Evolutionary conservation across 2,329 filamentous ascomycete species (phyloP), one percentile per base, ranked within the genome.

Genomic region (Colletotrichum gigasporum): DNA sequence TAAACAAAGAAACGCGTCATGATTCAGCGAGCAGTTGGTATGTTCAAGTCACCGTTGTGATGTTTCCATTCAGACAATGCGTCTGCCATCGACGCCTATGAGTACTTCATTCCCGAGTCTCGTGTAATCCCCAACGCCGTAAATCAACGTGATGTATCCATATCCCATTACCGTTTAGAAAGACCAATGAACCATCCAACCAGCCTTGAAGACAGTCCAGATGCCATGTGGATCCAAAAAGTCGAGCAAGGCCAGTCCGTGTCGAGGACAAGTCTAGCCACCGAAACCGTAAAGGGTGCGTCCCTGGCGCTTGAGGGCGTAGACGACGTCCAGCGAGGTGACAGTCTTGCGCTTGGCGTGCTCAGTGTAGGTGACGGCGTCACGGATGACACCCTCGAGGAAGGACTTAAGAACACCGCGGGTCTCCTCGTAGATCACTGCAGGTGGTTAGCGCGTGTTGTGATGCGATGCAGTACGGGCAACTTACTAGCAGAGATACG

Each of bases 401-500:
- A 91, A 92, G 71, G 89, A 90, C 87, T 92, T 92, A 75, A 92
- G 87, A 68, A 92, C 90, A 85, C 88, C 88, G 71, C 90, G 90
- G 69, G 90, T 92, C 84, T 92, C 90, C 80, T 91, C 90, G 85
- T 92, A 92, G 82, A 92, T 92, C 89, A 92, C 85, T 86, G 67
- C 11, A 30, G 52, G 22, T 34, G 32, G 59, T 74, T 67, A 74
- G 67, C 28, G 16, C 14, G 22, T 9, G 11, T 30, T 45, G 12
- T 8, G 5, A 4, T 12, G 26, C 3, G 9, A 16, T 30, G 5
- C 3, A 3, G 22, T 4, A 22, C 22, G n/a, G n/a, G 45, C 41
- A 63, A 84, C 87, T 80, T 88, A 92, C 90, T 96, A 80, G 94
- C 94, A 76, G 94, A 97, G 78, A 97, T 97, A 97, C 94, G 94